phyloP scores from a whole-genome alignment of 108 stramenopile genomes.

The Cyclostephanos invisitatus region DNA sequence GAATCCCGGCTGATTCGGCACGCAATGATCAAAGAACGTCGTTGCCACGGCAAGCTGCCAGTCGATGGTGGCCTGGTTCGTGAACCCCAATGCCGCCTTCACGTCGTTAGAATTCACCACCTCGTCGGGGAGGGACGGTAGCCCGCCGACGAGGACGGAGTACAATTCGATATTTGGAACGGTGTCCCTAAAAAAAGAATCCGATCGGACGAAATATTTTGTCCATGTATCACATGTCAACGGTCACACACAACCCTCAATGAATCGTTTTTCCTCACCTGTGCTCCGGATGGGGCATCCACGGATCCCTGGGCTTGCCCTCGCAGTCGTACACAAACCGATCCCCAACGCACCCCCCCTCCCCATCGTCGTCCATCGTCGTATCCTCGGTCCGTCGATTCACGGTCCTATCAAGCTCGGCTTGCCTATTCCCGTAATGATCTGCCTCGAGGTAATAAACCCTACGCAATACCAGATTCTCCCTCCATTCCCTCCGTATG shows the following conservation, averaged over 20 bases:
- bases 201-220: too few species aligned
- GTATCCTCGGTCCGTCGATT: slow-evolving; percentile 30
- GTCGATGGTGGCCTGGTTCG: slow-evolving; percentile 59
- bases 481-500: slow-evolving; percentile 69
- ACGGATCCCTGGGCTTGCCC: slow-evolving; percentile 60
- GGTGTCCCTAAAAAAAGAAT: slow-evolving; percentile 53
- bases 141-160: slow-evolving; percentile 77
- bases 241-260: too few species aligned
- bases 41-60: slow-evolving; percentile 84
- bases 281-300: slow-evolving; percentile 85
- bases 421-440: slow-evolving; percentile 67
- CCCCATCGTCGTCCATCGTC: slow-evolving; percentile 9
- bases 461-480: slow-evolving; percentile 73
- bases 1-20: slow-evolving; percentile 86
- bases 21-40: slow-evolving; percentile 85
- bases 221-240: too few species aligned
- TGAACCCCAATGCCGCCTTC: slow-evolving; percentile 39
- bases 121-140: slow-evolving; percentile 71
- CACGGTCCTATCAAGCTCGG: slow-evolving; percentile 61
- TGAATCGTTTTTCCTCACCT: not conserved
- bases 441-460: slow-evolving; percentile 85
- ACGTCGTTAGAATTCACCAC: slow-evolving; percentile 52
- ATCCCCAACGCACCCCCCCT: slow-evolving; percentile 2
- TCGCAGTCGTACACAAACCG: not conserved
- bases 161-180: slow-evolving; percentile 83